Evolutionary conservation across 2,329 filamentous ascomycete genomes (phyloP).

Genomic region (Ceratocystis variospora): DNA sequence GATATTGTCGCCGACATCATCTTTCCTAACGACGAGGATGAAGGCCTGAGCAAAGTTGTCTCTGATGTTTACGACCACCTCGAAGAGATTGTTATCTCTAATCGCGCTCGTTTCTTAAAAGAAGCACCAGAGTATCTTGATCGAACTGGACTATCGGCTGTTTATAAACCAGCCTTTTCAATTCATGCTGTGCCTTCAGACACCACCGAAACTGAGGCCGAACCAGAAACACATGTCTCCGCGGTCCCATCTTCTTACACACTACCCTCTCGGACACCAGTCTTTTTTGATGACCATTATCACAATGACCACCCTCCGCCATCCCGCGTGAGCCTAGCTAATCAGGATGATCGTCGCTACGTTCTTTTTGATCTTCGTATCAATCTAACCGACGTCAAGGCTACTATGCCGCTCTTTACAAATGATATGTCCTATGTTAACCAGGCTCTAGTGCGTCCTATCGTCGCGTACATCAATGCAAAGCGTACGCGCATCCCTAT

Average conservation of each 20-base stretch:
- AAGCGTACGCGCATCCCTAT: conserved; percentile 92
- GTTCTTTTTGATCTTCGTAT: conserved; percentile 91
- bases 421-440: conserved; percentile 89
- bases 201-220: background rate
- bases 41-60: conserved; percentile 85
- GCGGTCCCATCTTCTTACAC: conserved; percentile 16
- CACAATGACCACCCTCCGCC: conserved; percentile 12
- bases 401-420: conserved; percentile 83
- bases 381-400: conserved; percentile 87
- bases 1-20: conserved; percentile 94
- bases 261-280: conserved; percentile 13
- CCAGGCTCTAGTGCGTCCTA: conserved; percentile 84
- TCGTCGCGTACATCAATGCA: conserved; percentile 96
- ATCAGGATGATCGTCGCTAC: conserved; percentile 55
- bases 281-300: conserved; percentile 19
- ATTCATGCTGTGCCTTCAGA: conserved; percentile 10
- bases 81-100: conserved; percentile 78
- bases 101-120: conserved; percentile 31
- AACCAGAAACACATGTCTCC: conserved; percentile 14
- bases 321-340: conserved; percentile 6
- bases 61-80: conserved; percentile 94
- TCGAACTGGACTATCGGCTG: conserved; percentile 17
- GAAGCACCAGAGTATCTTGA: conserved; percentile 18
- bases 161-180: conserved; percentile 17
- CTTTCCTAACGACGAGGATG: conserved; percentile 77